These are phyloP conservation scores for Colletotrichum sidae DNA, from an alignment of 2,329 filamentous ascomycete genomes.

Conservation along the genomic window DNA sequence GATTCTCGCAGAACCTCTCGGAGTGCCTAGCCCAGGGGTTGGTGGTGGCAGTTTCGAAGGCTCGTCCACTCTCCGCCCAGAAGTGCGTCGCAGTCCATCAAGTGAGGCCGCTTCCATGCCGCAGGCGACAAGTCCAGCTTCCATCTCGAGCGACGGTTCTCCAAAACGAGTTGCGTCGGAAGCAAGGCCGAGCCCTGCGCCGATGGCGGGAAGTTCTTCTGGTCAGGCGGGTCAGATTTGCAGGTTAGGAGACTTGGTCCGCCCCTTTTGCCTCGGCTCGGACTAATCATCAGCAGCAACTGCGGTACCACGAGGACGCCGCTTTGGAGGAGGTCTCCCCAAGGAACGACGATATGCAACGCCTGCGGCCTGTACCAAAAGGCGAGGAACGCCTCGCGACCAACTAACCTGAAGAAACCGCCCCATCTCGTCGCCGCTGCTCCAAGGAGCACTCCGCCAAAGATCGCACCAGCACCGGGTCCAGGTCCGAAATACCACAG, in stretches of 20 bases:
- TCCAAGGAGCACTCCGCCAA: constrained; percentile 57
- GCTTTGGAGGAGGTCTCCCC: constrained; percentile 91
- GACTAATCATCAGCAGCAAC: constrained; percentile 71
- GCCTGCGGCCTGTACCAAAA: constrained; percentile 96
- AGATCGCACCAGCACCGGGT: constrained; percentile 44
- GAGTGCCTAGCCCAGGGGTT: constrained; percentile 21
- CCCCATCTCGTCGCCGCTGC: constrained; percentile 61
- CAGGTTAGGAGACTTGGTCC: constrained; percentile 62
- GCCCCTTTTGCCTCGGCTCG: constrained; percentile 1
- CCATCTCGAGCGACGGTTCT: constrained; percentile 31
- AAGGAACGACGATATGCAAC: constrained; percentile 96
- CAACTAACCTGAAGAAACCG: constrained; percentile 88
- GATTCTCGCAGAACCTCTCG: constrained; percentile 19
- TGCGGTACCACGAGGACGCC: constrained; percentile 95
- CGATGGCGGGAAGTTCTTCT: constrained; percentile 30
- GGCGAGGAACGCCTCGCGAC: constrained; percentile 89
- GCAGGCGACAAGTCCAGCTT: constrained; percentile 35
- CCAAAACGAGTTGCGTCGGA: constrained; percentile 23
- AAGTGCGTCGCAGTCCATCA: constrained; percentile 34
- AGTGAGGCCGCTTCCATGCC: constrained; percentile 35
- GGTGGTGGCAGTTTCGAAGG: constrained; percentile 10
- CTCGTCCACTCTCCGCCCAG: constrained; percentile 11
- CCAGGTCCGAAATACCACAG: constrained; percentile 55
- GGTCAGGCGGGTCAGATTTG: constrained; percentile 73
- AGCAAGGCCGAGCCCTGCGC: constrained; percentile 33